Base-by-base conservation (phyloP, 768 basidiomycete genomes). In the Pleurotus tuoliensis region DNA sequence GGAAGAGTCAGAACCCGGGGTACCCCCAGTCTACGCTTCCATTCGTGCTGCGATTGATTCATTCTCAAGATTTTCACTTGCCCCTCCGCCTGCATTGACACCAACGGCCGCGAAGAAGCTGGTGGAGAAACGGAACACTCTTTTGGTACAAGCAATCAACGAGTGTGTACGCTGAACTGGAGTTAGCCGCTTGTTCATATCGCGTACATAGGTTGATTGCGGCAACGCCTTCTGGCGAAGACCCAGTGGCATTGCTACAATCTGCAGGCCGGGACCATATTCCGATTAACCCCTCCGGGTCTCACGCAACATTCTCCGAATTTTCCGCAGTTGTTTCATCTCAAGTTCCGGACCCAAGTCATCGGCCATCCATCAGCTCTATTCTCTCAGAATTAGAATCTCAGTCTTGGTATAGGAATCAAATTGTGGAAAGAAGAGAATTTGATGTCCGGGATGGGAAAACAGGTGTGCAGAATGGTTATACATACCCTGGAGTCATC, bases 261-360 rank as follows among this genome's bases (percentile, higher is more conserved):
- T 78, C 80, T 5, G 90, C 90, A 20, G 87, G 85, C 2, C 76
- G 74, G 22, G 83, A 84, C 24, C 85, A 89, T 60, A 76, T 94
- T 8, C 93, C 93, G 2, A 72, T 88, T 24, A 77, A 88, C 61
- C 86, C 87, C 5, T 69, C 65, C 24, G 11, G 56, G 47, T 45
- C 61, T 47, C n/a, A 13, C 56, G 3, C 59, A 43, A 47, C 49
- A 24, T n/a, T 43, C 13, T 37, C 49, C 11, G 46, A 62, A 40
- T 12, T 27, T 15, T 30, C 58, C 25, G 52, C 47, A 37, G 55
- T 49, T 57, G 58, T 59, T 11, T 57, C 51, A 7, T 61, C 77
- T 25, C 53, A 60, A 11, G 60, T 73, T 52, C 80, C 79, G 12
- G 68, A 69, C n/a, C 66, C 80, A 2, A 71, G 76, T 22, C 70